phyloP scores from a whole-genome alignment of 805 yeast species.

The Myxozyma udenii region DNA sequence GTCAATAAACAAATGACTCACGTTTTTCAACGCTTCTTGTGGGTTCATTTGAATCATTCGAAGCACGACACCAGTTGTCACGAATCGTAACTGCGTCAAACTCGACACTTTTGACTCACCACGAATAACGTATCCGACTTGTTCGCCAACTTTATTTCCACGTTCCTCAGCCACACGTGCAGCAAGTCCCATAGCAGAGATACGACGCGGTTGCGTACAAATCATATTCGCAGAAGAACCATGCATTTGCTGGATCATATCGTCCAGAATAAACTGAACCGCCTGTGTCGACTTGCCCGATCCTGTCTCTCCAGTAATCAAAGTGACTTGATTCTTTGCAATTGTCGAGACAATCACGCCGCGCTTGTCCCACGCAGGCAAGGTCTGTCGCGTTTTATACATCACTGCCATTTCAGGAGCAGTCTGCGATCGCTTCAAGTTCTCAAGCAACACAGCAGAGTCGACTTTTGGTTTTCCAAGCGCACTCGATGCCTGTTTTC shows the following conservation, averaged over 20 bases:
- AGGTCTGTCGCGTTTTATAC: conserved; percentile 48
- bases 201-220: conserved; percentile 95
- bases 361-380: conserved; percentile 84
- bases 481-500: conserved; percentile 1
- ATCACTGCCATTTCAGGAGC: conserved; percentile 41
- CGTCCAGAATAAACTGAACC: conserved; percentile 83
- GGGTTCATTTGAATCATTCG: conserved; percentile 68
- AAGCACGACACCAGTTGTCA: conserved; percentile 87
- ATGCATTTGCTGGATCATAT: conserved; percentile 44
- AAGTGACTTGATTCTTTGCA: conserved; percentile 57
- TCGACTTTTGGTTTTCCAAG: background rate
- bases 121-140: conserved; percentile 84
- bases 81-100: conserved; percentile 74
- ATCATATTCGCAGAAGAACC: conserved; percentile 57
- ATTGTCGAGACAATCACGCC: conserved; percentile 56
- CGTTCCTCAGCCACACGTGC: conserved; percentile 89
- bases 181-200: conserved; percentile 90
- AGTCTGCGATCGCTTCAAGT: conserved; percentile 40
- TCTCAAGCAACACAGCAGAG: conserved; percentile 37
- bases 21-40: conserved; percentile 37
- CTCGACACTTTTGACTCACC: conserved; percentile 72
- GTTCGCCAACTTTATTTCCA: conserved; percentile 58
- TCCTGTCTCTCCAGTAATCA: conserved; percentile 95
- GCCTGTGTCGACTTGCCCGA: conserved; percentile 96
- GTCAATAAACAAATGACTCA: conserved; percentile 77